Percentiles rank a stretch among this genome's conserved stretches.
phyloP scores from a whole-genome alignment of 495 filamentous ascomycete genomes.

The Pyronema omphalodes region DNA sequence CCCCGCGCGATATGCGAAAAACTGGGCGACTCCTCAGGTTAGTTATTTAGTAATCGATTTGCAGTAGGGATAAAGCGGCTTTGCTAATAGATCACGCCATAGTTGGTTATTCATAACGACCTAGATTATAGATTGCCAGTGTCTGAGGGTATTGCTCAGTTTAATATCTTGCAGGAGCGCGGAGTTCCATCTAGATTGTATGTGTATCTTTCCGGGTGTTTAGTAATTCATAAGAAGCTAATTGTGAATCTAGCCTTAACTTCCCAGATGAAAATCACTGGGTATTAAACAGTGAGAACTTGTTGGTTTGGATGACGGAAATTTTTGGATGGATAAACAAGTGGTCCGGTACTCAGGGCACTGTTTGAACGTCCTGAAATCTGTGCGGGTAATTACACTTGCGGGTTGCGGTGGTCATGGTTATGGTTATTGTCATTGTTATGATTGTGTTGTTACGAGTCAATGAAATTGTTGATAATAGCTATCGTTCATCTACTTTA shows the following conservation, averaged over 20 bases:
- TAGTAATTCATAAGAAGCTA: constrained; percentile 30
- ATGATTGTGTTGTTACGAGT: too few relatives aligned
- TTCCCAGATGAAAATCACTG: constrained; percentile 76
- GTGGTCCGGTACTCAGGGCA: constrained; percentile 17
- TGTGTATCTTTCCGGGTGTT: constrained; percentile 22
- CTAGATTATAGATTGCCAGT: constrained; percentile 81
- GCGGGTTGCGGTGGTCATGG: too few relatives aligned
- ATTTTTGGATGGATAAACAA: constrained; percentile 83
- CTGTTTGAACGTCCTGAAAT: not conserved
- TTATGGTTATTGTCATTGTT: too few relatives aligned
- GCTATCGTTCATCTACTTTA: too few relatives aligned
- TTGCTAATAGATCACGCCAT: not conserved
- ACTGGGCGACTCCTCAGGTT: constrained; percentile 65
- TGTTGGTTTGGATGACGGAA: constrained; percentile 73
- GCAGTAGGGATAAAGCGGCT: constrained; percentile 2
- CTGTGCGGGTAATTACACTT: too few relatives aligned
- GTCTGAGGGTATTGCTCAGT: constrained; percentile 63
- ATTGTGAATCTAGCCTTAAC: constrained; percentile 30
- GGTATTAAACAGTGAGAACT: constrained; percentile 85
- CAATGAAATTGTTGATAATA: too few relatives aligned
- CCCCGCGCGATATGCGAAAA: constrained; percentile 43
- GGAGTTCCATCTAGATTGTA: constrained; percentile 47
- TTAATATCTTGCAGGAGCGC: constrained; percentile 67
- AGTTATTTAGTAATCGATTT: constrained; percentile 23
- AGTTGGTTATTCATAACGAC: constrained; percentile 67